Percentiles rank a stretch among this genome's conserved stretches.
phyloP scores from a whole-genome alignment of 305 asterid species.

The Stenogyne calaminthoides region DNA sequence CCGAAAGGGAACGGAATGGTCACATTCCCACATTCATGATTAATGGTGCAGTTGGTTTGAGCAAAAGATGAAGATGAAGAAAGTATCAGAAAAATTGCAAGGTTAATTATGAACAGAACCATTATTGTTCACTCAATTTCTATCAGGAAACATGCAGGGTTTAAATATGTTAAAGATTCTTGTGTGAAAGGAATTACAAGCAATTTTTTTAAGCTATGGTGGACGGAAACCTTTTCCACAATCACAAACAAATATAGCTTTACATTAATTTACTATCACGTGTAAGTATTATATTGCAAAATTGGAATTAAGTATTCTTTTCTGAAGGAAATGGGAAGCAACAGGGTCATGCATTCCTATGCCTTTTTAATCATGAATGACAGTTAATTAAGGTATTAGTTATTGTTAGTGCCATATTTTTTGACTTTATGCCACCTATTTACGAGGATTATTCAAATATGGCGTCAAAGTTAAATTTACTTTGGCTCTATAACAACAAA shows the following conservation, averaged over 20 bases:
- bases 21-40: slow-evolving; percentile 32
- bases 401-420: not conserved
- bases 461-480: not conserved
- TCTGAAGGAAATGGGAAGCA: not conserved
- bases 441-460: no score
- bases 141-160: not conserved
- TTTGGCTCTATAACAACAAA: not conserved
- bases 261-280: not conserved
- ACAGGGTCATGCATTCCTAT: not conserved
- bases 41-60: slow-evolving; percentile 28
- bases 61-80: not conserved
- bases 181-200: not conserved
- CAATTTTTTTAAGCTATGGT: not conserved
- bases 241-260: not conserved
- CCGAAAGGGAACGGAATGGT: slow-evolving; percentile 51
- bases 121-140: no score
- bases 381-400: not conserved
- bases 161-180: not conserved
- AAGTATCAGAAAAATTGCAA: not conserved
- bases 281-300: not conserved
- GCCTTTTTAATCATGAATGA: not conserved
- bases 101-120: not conserved
- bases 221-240: not conserved
- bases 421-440: not conserved
- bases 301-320: not conserved